These are phyloP conservation scores for Phytopythium boreale DNA, from an alignment of 352 stramenopile species.

Conservation along the genomic window DNA sequence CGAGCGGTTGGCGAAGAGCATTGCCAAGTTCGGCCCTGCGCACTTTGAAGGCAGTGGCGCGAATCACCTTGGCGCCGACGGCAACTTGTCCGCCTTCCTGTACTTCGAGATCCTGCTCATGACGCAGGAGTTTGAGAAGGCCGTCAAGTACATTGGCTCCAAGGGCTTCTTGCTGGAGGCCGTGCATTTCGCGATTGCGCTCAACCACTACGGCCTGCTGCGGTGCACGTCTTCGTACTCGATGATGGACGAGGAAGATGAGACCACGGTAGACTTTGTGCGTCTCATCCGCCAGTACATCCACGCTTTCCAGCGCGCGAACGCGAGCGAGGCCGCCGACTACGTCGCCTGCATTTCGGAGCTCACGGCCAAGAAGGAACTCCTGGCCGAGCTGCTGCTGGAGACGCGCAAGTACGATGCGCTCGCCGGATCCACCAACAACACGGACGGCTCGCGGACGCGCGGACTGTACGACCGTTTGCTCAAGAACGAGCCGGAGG, in stretches of 20 bases:
- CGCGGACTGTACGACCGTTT: constrained; percentile 70
- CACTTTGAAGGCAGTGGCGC: constrained; percentile 55
- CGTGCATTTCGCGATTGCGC: constrained; percentile 74
- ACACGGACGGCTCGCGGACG: constrained; percentile 79
- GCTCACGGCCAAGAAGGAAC: constrained; percentile 55
- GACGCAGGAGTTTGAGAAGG: constrained; percentile 77
- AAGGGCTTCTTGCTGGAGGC: constrained; percentile 79
- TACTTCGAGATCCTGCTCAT: constrained; percentile 83
- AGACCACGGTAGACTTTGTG: constrained; percentile 57
- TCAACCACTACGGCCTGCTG: constrained; percentile 77
- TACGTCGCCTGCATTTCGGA: constrained; percentile 78
- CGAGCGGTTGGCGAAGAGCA: constrained; percentile 55
- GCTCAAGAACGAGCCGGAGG: constrained; percentile 66
- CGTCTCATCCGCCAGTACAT: constrained; percentile 84
- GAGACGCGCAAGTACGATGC: constrained; percentile 82
- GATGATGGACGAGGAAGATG: constrained; percentile 54
- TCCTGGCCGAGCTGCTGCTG: constrained; percentile 70
- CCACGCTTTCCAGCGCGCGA: constrained; percentile 76
- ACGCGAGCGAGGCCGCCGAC: constrained; percentile 73
- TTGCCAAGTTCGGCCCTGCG: constrained; percentile 68
- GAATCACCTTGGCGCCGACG: constrained; percentile 25
- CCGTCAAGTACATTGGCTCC: constrained; percentile 74
- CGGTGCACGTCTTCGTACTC: constrained; percentile 45
- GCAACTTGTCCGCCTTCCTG: constrained; percentile 55
- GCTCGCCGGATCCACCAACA: constrained; percentile 76